Evolutionary conservation across 2,329 filamentous ascomycete species (phyloP).

Genomic region (Grosmannia clavigera): DNA sequence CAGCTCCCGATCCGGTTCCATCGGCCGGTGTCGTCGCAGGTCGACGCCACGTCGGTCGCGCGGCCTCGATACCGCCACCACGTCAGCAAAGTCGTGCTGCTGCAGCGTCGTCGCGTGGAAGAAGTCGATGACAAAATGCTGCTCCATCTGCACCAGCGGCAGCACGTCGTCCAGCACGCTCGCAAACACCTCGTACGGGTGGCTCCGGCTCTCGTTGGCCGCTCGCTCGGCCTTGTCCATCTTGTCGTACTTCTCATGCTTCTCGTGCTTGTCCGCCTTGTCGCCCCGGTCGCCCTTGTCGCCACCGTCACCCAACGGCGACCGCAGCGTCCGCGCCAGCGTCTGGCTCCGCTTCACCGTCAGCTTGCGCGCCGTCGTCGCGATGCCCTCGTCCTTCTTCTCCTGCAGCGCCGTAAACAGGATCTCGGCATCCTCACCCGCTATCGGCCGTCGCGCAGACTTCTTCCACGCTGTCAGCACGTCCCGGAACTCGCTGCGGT

Average conservation of each 20-base stretch:
- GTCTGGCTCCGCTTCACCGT: conserved; percentile 93
- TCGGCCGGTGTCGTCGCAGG: conserved; percentile 59
- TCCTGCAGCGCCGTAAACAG: conserved; percentile 83
- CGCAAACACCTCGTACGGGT: conserved; percentile 71
- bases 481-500: conserved; percentile 70
- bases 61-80: conserved; percentile 53
- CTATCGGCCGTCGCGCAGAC: conserved; percentile 59
- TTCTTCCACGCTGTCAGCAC: conserved; percentile 70
- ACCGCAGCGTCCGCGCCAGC: conserved; percentile 59
- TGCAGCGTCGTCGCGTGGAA: conserved; percentile 88
- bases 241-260: conserved; percentile 19
- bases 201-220: conserved; percentile 49
- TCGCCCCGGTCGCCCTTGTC: neutral
- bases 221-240: conserved; percentile 12
- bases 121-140: conserved; percentile 94
- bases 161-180: conserved; percentile 71
- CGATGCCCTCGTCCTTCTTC: conserved; percentile 62
- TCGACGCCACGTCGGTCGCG: conserved; percentile 60
- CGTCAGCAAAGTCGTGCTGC: conserved; percentile 70
- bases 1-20: conserved; percentile 79
- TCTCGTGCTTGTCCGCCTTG: neutral
- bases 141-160: conserved; percentile 78
- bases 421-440: conserved; percentile 63
- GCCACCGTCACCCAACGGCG: conserved; percentile 48
- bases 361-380: conserved; percentile 71